Conservation (phyloP, 768 basidiomycete species). For the Phlegmacium glaucopus region DNA sequence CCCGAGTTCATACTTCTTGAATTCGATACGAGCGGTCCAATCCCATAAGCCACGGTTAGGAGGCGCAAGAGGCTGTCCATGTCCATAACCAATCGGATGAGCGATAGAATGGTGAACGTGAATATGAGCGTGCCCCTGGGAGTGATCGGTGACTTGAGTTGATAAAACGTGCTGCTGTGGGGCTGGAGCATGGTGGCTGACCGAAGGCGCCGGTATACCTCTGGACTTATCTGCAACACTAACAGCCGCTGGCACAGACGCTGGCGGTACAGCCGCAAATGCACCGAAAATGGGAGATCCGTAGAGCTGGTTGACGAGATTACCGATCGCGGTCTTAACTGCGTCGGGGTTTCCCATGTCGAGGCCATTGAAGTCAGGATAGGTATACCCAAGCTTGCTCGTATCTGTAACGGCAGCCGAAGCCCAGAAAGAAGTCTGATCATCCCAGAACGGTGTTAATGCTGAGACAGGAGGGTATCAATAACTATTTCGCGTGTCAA, state of each 20-base stretch:
- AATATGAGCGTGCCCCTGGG: background rate
- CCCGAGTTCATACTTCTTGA: constrained; percentile 40
- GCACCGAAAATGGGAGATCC: constrained; percentile 15
- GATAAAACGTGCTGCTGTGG: constrained; percentile 1
- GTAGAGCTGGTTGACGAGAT: constrained; percentile 34
- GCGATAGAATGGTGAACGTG: background rate
- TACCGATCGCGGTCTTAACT: constrained; percentile 29
- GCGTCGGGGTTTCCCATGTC: constrained; percentile 23
- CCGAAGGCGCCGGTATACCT: constrained; percentile 1
- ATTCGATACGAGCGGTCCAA: constrained; percentile 40
- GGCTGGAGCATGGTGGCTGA: background rate
- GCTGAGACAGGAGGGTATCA: constrained; percentile 18
- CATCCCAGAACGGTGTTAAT: constrained; percentile 46
- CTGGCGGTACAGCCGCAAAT: background rate
- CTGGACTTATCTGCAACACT: constrained; percentile 3
- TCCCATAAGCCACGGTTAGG: constrained; percentile 24
- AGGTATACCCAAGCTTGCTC: constrained; percentile 39
- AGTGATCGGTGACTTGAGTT: background rate
- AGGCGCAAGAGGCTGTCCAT: too few species aligned
- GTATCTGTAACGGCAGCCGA: constrained; percentile 30
- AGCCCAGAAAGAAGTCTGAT: constrained; percentile 35
- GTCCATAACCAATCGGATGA: too few species aligned
- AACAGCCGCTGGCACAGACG: background rate
- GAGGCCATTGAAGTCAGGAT: constrained; percentile 47
- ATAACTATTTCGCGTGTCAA: background rate